Percentiles rank a stretch among this genome's conserved stretches.
phyloP scores from a whole-genome alignment of 2,329 filamentous ascomycete genomes.

The Trichothecium roseum region DNA sequence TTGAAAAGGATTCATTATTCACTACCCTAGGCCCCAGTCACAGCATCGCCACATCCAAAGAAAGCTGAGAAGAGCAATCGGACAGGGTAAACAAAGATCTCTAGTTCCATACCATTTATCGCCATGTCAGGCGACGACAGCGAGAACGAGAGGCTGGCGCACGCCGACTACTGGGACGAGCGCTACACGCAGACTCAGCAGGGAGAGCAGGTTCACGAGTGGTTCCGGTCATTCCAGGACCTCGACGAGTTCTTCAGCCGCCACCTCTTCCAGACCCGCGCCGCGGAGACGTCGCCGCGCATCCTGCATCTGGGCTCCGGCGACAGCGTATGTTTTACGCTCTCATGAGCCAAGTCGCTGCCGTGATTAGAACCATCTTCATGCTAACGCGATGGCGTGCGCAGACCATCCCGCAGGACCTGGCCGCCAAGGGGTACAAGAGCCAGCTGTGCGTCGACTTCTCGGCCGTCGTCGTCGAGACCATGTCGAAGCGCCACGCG shows the following conservation, averaged over 20 bases:
- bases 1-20: too few relatives aligned
- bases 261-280: slow-evolving; percentile 25
- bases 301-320: slow-evolving; percentile 49
- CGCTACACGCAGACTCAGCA: slow-evolving; percentile 26
- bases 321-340: slow-evolving; percentile 36
- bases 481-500: slow-evolving; percentile 36
- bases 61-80: too few relatives aligned
- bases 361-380: background rate
- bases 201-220: slow-evolving; percentile 29
- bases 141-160: slow-evolving; percentile 17
- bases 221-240: slow-evolving; percentile 38
- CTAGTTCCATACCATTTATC: too few relatives aligned
- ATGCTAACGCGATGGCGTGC: slow-evolving; percentile 2
- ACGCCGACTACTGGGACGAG: slow-evolving; percentile 38
- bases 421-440: slow-evolving; percentile 34
- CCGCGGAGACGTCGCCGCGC: slow-evolving; percentile 20
- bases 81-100: too few relatives aligned
- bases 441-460: slow-evolving; percentile 48
- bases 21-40: too few relatives aligned
- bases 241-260: slow-evolving; percentile 35
- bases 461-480: slow-evolving; percentile 38
- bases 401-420: slow-evolving; percentile 40
- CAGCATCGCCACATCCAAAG: too few relatives aligned
- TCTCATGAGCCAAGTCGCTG: background rate
- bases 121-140: slow-evolving; percentile 3